Evolutionary conservation across 768 basidiomycete genomes (phyloP).

Genomic region (Amanita rubescens): DNA sequence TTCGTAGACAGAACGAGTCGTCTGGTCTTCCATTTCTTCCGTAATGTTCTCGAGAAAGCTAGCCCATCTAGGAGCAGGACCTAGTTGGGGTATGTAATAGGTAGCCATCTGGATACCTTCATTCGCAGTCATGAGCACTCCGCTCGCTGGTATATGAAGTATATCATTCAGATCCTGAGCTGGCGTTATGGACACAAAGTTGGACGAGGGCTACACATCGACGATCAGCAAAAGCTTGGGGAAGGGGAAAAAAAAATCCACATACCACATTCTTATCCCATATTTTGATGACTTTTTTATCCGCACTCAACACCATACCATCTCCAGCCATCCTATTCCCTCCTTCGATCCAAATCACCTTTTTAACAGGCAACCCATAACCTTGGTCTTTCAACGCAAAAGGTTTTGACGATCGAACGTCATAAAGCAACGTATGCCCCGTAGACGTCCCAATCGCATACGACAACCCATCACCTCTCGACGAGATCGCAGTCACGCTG

Average conservation of each 20-base stretch:
- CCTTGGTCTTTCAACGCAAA: slow-evolving; percentile 95
- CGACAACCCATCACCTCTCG: slow-evolving; percentile 82
- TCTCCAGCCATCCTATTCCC: slow-evolving; percentile 79
- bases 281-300: slow-evolving; percentile 95
- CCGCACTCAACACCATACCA: slow-evolving; percentile 84
- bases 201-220: slow-evolving; percentile 59
- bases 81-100: slow-evolving; percentile 93
- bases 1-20: slow-evolving; percentile 73
- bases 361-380: slow-evolving; percentile 85
- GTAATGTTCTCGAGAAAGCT: slow-evolving; percentile 98
- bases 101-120: slow-evolving; percentile 95
- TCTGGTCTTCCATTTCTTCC: slow-evolving; percentile 95
- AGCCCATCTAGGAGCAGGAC: slow-evolving; percentile 95
- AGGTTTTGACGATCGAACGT: slow-evolving; percentile 77
- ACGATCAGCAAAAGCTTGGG: slow-evolving; percentile 8
- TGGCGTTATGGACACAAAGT: slow-evolving; percentile 91
- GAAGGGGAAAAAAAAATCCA: slow-evolving; percentile 10
- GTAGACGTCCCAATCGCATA: slow-evolving; percentile 94
- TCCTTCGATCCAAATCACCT: slow-evolving; percentile 84
- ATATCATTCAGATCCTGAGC: slow-evolving; percentile 85
- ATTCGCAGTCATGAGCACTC: slow-evolving; percentile 86
- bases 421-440: slow-evolving; percentile 91
- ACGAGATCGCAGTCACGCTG: slow-evolving; percentile 79
- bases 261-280: slow-evolving; percentile 85
- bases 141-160: slow-evolving; percentile 84